These are phyloP conservation scores for Cordyceps cateniannulata DNA, from an alignment of 2,329 filamentous ascomycete genomes.

Conservation along the genomic window DNA sequence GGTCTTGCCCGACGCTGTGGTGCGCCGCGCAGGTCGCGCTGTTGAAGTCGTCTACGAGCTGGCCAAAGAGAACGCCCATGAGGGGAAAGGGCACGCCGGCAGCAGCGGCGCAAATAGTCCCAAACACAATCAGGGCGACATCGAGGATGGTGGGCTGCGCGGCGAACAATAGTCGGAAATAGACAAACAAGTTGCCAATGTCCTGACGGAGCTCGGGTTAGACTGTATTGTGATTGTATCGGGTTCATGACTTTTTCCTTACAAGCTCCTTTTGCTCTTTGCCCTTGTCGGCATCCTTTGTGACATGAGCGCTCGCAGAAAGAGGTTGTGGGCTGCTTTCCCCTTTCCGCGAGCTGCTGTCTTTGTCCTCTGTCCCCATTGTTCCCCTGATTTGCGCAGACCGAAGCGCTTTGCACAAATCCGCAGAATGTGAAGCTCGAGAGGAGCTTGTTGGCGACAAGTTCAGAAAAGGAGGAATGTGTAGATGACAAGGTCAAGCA, in stretches of 20 bases:
- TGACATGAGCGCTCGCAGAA: too few relatives aligned
- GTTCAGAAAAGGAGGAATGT: too few relatives aligned
- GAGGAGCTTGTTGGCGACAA: neutral
- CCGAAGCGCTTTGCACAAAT: too few relatives aligned
- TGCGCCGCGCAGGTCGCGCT: slow-evolving; percentile 36
- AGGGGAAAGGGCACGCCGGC: slow-evolving; percentile 51
- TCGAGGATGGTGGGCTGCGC: slow-evolving; percentile 30
- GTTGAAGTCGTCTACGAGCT: slow-evolving; percentile 50
- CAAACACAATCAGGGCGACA: slow-evolving; percentile 25
- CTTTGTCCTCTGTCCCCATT: neutral
- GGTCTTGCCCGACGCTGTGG: slow-evolving; percentile 15
- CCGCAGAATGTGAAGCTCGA: neutral
- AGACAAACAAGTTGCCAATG: slow-evolving; percentile 22
- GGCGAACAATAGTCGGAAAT: slow-evolving; percentile 27
- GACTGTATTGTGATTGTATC: neutral
- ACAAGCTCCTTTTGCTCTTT: neutral
- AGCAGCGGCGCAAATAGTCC: slow-evolving; percentile 36
- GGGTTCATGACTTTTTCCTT: neutral
- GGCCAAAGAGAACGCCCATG: slow-evolving; percentile 50
- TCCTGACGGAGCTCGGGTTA: neutral
- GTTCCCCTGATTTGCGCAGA: neutral
- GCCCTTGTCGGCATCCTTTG: neutral
- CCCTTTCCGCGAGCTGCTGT: neutral
- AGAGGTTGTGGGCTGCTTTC: too few relatives aligned
- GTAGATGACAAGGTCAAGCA: too few relatives aligned